Evolutionary conservation across 2,329 filamentous ascomycete species (phyloP).

Genomic region (Rutstroemia sp.): DNA sequence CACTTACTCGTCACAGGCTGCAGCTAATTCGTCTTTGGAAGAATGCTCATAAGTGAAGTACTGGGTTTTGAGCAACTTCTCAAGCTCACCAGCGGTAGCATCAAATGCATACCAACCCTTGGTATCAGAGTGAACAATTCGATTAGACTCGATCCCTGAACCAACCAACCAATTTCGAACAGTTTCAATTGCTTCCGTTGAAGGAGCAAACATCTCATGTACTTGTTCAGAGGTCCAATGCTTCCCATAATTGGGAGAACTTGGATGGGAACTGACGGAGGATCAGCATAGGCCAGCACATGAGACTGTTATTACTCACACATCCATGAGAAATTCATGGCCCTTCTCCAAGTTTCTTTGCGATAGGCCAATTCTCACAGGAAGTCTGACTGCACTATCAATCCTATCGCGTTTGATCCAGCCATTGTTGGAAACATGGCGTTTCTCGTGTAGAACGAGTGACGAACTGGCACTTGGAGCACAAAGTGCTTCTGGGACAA

Average conservation of each 20-base stretch:
- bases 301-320: conserved; percentile 11
- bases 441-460: conserved; percentile 15
- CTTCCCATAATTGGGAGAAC: conserved; percentile 30
- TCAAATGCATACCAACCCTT: conserved; percentile 32
- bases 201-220: conserved; percentile 29
- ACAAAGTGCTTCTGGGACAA: background rate
- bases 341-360: conserved; percentile 39
- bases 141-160: conserved; percentile 26
- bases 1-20: conserved; percentile 30
- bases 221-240: conserved; percentile 30
- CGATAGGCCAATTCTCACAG: conserved; percentile 37
- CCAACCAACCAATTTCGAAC: conserved; percentile 31
- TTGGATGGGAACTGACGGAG: conserved; percentile 21
- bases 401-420: conserved; percentile 17
- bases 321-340: conserved; percentile 35
- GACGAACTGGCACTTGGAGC: background rate
- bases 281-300: background rate
- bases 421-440: conserved; percentile 4
- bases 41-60: conserved; percentile 31
- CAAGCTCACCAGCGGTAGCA: conserved; percentile 28
- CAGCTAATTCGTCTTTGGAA: conserved; percentile 21
- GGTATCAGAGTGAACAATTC: conserved; percentile 29
- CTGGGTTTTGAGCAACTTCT: conserved; percentile 30
- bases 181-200: conserved; percentile 25
- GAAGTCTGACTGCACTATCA: conserved; percentile 24